phyloP scores from a whole-genome alignment of 2,329 filamentous ascomycete species.

The Fusarium anguioides region DNA sequence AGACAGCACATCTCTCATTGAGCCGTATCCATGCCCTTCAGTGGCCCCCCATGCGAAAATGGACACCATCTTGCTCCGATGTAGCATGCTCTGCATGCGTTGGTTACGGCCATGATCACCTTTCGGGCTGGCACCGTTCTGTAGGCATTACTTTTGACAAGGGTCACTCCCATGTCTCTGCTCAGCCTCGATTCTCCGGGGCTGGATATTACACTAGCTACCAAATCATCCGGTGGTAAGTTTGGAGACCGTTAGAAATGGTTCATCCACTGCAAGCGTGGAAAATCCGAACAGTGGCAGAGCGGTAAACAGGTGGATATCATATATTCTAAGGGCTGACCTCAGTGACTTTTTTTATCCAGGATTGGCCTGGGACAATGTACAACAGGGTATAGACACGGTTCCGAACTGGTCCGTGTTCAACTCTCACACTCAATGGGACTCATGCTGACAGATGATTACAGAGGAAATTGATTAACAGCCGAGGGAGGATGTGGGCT shows the following conservation, averaged over 20 bases:
- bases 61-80: conserved; percentile 27
- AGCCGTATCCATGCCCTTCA: conserved; percentile 12
- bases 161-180: conserved; percentile 15
- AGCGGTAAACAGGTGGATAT: conserved; percentile 23
- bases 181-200: conserved; percentile 32
- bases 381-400: conserved; percentile 14
- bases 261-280: conserved; percentile 1
- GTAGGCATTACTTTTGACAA: conserved; percentile 2
- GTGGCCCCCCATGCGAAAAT: conserved; percentile 8
- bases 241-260: neutral
- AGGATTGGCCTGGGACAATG: conserved; percentile 7
- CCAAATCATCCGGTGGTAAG: neutral
- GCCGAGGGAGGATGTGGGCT: neutral
- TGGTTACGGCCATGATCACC: conserved; percentile 24
- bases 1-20: conserved; percentile 12
- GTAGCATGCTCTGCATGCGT: conserved; percentile 23
- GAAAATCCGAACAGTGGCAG: conserved; percentile 4
- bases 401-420: neutral
- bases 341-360: conserved; percentile 7
- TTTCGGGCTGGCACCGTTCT: conserved; percentile 17
- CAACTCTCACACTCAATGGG: neutral
- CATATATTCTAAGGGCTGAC: conserved; percentile 29
- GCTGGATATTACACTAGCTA: conserved; percentile 7
- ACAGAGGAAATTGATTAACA: neutral
- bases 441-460: neutral